These are phyloP conservation scores for Aspergillus haitiensis DNA, from an alignment of 495 filamentous ascomycete genomes.

Conservation along the genomic window DNA sequence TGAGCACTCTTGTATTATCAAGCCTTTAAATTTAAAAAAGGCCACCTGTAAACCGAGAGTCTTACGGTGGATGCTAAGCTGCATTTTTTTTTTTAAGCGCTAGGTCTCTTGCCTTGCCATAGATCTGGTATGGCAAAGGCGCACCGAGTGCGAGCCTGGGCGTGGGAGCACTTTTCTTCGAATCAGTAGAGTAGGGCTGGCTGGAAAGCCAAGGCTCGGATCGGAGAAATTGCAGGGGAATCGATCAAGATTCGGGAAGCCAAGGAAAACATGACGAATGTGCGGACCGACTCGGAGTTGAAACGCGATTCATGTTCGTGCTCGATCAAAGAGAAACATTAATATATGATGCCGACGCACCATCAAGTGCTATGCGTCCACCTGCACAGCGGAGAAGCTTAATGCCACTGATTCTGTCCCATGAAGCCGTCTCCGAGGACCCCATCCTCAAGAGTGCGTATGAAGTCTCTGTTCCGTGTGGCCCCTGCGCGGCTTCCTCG, in stretches of 20 bases:
- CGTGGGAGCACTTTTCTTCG: constrained; percentile 6
- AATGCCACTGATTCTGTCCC: constrained; percentile 65
- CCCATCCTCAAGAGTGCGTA: constrained; percentile 88
- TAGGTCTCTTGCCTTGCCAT: constrained; percentile 4
- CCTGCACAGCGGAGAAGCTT: constrained; percentile 21
- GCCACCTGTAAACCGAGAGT: neutral
- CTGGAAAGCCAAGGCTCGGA: neutral
- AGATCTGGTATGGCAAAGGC: neutral
- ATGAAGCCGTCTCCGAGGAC: constrained; percentile 77
- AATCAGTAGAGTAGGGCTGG: neutral
- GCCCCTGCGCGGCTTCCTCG: constrained; percentile 72
- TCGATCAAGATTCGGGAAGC: constrained; percentile 19
- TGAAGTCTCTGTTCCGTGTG: constrained; percentile 80
- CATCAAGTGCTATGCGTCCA: constrained; percentile 16
- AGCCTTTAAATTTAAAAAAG: neutral
- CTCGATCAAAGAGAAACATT: constrained; percentile 18
- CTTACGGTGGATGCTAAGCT: neutral
- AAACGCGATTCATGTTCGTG: constrained; percentile 21
- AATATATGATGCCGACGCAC: constrained; percentile 22
- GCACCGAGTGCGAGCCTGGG: neutral
- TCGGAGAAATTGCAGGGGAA: constrained; percentile 11
- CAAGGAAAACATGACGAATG: constrained; percentile 16
- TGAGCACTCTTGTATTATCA: constrained; percentile 3
- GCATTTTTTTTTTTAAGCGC: neutral
- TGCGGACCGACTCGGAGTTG: constrained; percentile 22